These are phyloP conservation scores for Eucalyptus microcorys DNA, from an alignment of 345 rosid genomes.

Conservation along the genomic window DNA sequence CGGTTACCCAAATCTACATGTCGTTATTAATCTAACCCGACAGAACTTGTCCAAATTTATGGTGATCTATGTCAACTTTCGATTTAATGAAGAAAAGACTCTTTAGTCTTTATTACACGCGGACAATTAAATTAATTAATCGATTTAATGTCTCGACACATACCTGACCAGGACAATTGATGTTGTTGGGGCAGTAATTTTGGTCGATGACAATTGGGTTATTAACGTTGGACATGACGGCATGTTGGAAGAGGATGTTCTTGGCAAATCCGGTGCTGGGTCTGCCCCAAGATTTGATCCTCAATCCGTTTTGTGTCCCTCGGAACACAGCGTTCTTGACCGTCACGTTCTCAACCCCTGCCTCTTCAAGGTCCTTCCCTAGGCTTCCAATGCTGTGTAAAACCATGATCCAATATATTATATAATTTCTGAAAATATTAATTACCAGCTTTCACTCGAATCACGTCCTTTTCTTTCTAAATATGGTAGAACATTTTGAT, in stretches of 20 bases:
- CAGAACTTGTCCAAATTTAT: background rate
- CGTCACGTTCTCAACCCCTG: conserved; percentile 45
- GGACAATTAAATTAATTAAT: background rate
- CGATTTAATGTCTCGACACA: background rate
- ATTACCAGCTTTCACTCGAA: background rate
- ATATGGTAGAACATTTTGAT: background rate
- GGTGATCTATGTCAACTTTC: background rate
- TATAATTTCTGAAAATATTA: background rate
- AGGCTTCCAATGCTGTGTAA: conserved; percentile 52
- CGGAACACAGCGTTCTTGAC: conserved; percentile 20
- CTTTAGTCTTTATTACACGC: background rate
- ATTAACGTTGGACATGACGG: conserved; percentile 29
- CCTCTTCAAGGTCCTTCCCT: conserved; percentile 26
- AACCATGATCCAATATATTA: background rate
- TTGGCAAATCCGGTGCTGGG: conserved; percentile 41
- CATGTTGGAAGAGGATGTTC: conserved; percentile 43
- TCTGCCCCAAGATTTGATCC: conserved; percentile 73
- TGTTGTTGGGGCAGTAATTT: conserved; percentile 20
- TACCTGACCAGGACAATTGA: conserved; percentile 14
- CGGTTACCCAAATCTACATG: background rate
- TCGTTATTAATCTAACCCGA: background rate
- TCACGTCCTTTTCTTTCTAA: background rate
- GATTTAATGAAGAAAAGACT: background rate
- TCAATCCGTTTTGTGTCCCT: conserved; percentile 41
- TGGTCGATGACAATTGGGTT: conserved; percentile 51